phyloP scores from a whole-genome alignment of 2,329 filamentous ascomycete species.

The Claviceps sp. region DNA sequence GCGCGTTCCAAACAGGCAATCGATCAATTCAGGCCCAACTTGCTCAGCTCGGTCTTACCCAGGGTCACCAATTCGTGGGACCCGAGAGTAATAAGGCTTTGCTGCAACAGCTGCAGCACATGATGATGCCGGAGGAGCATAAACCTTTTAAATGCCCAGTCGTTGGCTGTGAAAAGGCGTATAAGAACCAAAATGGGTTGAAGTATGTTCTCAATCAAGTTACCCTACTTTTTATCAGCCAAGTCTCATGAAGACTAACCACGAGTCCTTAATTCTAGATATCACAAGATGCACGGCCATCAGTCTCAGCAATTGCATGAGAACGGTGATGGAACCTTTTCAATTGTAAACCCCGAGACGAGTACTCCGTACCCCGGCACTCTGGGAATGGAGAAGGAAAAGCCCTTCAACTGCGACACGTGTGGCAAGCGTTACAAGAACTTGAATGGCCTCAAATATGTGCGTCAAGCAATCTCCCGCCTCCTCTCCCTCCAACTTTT shows the following conservation, averaged over 20 bases:
- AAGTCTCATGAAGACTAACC: neutral
- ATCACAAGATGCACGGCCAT: constrained; percentile 75
- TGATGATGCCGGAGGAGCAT: constrained; percentile 72
- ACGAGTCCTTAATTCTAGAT: constrained; percentile 25
- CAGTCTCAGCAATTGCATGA: constrained; percentile 94
- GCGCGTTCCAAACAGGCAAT: constrained; percentile 51
- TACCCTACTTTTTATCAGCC: neutral
- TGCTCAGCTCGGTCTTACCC: constrained; percentile 61
- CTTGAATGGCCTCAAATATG: constrained; percentile 93
- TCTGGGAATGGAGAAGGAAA: constrained; percentile 99
- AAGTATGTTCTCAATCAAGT: constrained; percentile 50
- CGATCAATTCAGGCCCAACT: constrained; percentile 53
- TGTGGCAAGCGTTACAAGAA: constrained; percentile 99
- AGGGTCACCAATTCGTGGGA: constrained; percentile 66
- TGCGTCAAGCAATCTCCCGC: constrained; percentile 27
- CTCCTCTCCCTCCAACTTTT: neutral
- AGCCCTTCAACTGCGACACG: constrained; percentile 92
- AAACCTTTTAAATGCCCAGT: constrained; percentile 97
- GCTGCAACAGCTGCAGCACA: constrained; percentile 43
- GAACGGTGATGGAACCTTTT: constrained; percentile 93
- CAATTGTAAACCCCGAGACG: constrained; percentile 93
- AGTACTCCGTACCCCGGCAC: constrained; percentile 90
- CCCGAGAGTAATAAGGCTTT: constrained; percentile 54
- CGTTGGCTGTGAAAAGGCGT: constrained; percentile 96
- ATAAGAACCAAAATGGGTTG: constrained; percentile 97